Base-by-base conservation (phyloP, 2,329 filamentous ascomycete genomes). In the Dactylellina sp. region DNA sequence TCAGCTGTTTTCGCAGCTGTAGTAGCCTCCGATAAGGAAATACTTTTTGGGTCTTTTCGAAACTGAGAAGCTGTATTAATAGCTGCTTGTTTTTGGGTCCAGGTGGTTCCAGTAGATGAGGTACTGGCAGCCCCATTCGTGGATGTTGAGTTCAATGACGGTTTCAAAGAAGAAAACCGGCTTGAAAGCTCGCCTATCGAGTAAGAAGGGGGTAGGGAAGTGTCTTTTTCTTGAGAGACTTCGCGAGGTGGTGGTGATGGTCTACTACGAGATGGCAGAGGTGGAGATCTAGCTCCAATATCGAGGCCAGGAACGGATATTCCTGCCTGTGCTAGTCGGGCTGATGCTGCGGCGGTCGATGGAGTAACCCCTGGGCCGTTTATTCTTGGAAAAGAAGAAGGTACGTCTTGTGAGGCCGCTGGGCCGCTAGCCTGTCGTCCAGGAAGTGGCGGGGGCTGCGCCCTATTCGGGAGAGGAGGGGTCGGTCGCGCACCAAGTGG, bases 281-380 rank as follows among this genome's bases (percentile, higher is more conserved):
- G 79, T 76, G 68, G 79, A 53, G 79, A 80, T 66, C 76, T 24
- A 79, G 76, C 80, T 2, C 88, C 89, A 74, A 96, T 96, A 3
- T 90, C 90, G 2, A 97, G 83, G 0, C 86, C 90, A 0, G 92
- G 89, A 0, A 97, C 91, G 0, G 89, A 91, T 4, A 97, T 84
- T 0, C 93, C 93, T 0, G 91, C 89, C 39, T 88, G 86, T 9
- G 89, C 87, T 7, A 97, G 84, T 44, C 91, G 86, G 68, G 83
- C 85, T 63, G 89, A 80, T 3, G 92, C 89, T 3, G 84, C 86
- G 47, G 76, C 71, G 9, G 76, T 42, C 49, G 77, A 53, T 62
- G 35, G 44, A 52, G 75, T 62, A 64, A 68, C 20, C 76, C 72
- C 66, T 76, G 76, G 56, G 77, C 77, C 24, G 75, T 80, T 63